phyloP scores from a whole-genome alignment of 2,329 filamentous ascomycete genomes.

The Decorospora gaudefroyi region DNA sequence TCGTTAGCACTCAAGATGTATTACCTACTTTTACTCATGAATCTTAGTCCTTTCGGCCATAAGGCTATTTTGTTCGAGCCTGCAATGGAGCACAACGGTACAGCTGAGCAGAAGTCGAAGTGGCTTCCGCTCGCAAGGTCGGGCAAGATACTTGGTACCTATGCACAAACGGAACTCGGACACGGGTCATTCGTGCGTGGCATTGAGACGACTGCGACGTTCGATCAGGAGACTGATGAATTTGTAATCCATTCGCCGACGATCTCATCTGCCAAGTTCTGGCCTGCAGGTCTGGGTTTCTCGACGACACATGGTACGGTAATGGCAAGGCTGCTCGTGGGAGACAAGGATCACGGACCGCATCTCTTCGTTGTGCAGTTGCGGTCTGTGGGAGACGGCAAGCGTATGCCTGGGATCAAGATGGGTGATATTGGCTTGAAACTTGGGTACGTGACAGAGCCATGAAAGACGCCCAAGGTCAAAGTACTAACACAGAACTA shows the following conservation, averaged over 20 bases:
- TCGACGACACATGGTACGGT: conserved; percentile 46
- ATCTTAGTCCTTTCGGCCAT: conserved; percentile 24
- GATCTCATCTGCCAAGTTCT: conserved; percentile 36
- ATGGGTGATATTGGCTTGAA: conserved; percentile 58
- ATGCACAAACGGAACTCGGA: conserved; percentile 57
- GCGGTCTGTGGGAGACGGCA: conserved; percentile 49
- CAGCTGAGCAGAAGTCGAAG: conserved; percentile 52
- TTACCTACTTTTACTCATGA: neutral
- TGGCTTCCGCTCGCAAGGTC: conserved; percentile 46
- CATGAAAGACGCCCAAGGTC: too few species aligned
- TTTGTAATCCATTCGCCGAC: conserved; percentile 57
- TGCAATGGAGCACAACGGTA: conserved; percentile 46
- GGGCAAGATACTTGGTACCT: conserved; percentile 51
- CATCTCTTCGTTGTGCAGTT: conserved; percentile 59
- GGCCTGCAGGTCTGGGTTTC: conserved; percentile 24
- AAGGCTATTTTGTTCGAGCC: conserved; percentile 21
- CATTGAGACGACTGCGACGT: conserved; percentile 54
- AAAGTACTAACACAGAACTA: conserved; percentile 27
- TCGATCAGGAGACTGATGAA: conserved; percentile 49
- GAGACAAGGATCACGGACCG: conserved; percentile 47
- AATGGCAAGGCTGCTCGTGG: conserved; percentile 54
- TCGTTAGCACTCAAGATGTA: too few species aligned
- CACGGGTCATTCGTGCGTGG: conserved; percentile 58
- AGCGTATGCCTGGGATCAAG: conserved; percentile 53
- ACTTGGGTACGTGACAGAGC: conserved; percentile 20